Base-by-base conservation (phyloP, 2,329 filamentous ascomycete species). In the Pseudogymnoascus sp. region DNA sequence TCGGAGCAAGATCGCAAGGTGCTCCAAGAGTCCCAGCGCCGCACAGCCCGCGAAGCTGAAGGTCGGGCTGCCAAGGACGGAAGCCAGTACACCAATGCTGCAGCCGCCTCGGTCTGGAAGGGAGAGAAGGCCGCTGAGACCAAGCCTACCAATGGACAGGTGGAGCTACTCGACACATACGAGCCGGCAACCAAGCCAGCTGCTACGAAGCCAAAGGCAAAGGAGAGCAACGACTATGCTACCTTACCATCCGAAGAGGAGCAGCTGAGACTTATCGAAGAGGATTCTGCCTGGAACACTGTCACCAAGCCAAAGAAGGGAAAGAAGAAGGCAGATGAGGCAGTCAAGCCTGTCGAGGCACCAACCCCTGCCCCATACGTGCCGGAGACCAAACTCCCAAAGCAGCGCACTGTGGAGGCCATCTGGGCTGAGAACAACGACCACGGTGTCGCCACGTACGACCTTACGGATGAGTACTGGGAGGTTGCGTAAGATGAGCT, bases 51-150 rank as follows among this genome's bases (percentile, higher is more conserved):
- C 67, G 84, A 92, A 72, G 85, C 90, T 59, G 91, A 95, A 74
- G 92, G 92, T 65, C 85, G 90, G 68, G 81, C 90, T 49, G 89
- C 91, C 62, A 91, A 91, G 80, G 92, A 94, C 69, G 92, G 92
- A 45, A 85, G 83, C 14, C 74, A 79, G 63, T 87, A 83, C 72
- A 77, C 78, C 16, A 59, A 59, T 8, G 8, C 73, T 63, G 78
- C 77, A 60, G 74, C 74, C 26, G 75, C 77, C 61, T 79, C 78
- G 33, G 75, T 74, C 49, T 81, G 78, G 78, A 76, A 74, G 62
- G 72, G 75, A 58, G 62, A 11, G 66, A 45, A 45, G 64, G 63
- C 16, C 63, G 37, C 29, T 62, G 72, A 72, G 39, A 69, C 73
- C 65, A 71, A 70, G 60, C 62, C 65, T 62, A 65, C 71, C 31